These are phyloP conservation scores for Salix exigua DNA, from an alignment of 345 rosid genomes.

Conservation along the genomic window DNA sequence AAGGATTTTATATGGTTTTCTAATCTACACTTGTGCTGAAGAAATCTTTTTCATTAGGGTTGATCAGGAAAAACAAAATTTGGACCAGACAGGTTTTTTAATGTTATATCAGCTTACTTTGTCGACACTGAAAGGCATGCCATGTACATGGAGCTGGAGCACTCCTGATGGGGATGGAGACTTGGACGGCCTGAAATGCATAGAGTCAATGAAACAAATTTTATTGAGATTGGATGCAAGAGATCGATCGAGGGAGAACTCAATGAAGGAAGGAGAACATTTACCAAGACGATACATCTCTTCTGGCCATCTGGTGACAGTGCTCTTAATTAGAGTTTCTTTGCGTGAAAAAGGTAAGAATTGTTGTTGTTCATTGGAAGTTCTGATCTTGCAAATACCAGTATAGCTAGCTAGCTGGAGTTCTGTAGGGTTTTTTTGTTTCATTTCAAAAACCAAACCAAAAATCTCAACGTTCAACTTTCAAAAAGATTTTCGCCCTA, in stretches of 20 bases:
- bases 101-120: constrained; percentile 33
- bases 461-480: constrained; percentile 4
- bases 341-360: neutral
- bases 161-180: constrained; percentile 29
- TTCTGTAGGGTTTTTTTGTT: too few species aligned
- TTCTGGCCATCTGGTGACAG: constrained; percentile 18
- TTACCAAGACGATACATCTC: constrained; percentile 10
- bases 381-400: neutral
- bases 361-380: neutral
- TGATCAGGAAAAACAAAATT: too few species aligned
- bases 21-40: too few species aligned
- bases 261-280: neutral
- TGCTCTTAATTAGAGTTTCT: neutral
- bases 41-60: too few species aligned
- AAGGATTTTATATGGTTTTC: too few species aligned
- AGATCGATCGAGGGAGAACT: neutral
- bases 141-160: constrained; percentile 28
- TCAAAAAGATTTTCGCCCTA: constrained; percentile 1
- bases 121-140: constrained; percentile 37
- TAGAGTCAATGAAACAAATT: neutral
- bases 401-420: neutral
- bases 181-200: constrained; percentile 35
- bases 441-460: neutral
- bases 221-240: too few species aligned
- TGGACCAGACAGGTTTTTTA: too few species aligned